These are phyloP conservation scores for Blastocladiella britannica DNA, from an alignment of 192 early-diverging fungal genomes.

Conservation along the genomic window DNA sequence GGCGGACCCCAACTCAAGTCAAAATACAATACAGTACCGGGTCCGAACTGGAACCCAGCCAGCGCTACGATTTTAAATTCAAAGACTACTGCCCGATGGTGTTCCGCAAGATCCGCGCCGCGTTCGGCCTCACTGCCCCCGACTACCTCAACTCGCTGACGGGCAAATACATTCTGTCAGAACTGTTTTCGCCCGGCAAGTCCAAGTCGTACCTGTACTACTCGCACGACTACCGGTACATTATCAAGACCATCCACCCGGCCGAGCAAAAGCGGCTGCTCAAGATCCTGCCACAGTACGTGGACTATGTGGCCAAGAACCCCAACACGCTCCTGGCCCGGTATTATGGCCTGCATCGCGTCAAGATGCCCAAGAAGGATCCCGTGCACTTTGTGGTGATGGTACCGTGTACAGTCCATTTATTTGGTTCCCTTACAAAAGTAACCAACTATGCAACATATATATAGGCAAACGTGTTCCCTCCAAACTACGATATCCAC, in stretches of 20 bases:
- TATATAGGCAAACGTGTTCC: constrained; percentile 67
- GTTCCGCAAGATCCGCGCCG: constrained; percentile 71
- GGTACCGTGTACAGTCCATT: constrained; percentile 10
- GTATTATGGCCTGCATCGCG: constrained; percentile 87
- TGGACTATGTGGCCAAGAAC: constrained; percentile 68
- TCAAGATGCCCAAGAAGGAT: constrained; percentile 69
- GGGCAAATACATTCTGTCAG: constrained; percentile 88
- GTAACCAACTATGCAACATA: background rate
- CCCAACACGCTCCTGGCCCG: constrained; percentile 83
- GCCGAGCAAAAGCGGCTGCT: constrained; percentile 88
- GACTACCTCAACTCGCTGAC: constrained; percentile 89
- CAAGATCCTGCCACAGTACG: constrained; percentile 68
- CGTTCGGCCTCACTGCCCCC: constrained; percentile 68
- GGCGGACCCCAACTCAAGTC: background rate
- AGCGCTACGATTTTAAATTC: constrained; percentile 96
- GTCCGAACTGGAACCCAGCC: constrained; percentile 84
- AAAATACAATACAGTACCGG: constrained; percentile 33
- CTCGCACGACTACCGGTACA: constrained; percentile 91
- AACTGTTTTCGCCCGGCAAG: constrained; percentile 85
- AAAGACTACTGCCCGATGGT: constrained; percentile 99
- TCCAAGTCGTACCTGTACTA: constrained; percentile 95
- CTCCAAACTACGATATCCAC: constrained; percentile 90
- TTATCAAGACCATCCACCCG: constrained; percentile 95
- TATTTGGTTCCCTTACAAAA: too few species aligned
- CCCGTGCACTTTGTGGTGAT: constrained; percentile 99